These are phyloP conservation scores for Thecaphora thlaspeos DNA, from an alignment of 1,284 basidiomycete genomes.

Conservation along the genomic window DNA sequence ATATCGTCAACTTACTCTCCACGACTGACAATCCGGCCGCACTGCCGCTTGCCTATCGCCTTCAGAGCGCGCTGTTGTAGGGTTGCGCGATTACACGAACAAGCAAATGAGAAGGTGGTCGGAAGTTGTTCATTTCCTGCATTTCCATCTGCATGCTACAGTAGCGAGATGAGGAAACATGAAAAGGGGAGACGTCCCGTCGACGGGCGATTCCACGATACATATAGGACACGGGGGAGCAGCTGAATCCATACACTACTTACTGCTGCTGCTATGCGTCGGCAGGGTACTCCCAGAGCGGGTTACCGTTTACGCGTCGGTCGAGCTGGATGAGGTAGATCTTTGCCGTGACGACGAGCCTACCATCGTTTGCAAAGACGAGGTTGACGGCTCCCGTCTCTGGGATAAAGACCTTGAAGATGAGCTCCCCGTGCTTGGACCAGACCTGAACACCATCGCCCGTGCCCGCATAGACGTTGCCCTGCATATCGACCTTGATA, in stretches of 20 bases:
- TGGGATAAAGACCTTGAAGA: conserved; percentile 7
- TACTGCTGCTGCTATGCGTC: not conserved
- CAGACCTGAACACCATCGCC: conserved; percentile 16
- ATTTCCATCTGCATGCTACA: too few species aligned
- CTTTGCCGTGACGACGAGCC: conserved; percentile 6
- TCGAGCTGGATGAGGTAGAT: conserved; percentile 5
- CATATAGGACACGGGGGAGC: too few species aligned
- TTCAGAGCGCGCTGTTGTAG: conserved; percentile 45
- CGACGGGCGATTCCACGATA: too few species aligned
- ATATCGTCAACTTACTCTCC: conserved; percentile 52
- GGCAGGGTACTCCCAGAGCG: conserved; percentile 4
- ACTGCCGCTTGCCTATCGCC: conserved; percentile 48
- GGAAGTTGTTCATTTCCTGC: too few species aligned
- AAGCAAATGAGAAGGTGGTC: too few species aligned
- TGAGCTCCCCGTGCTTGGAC: not conserved
- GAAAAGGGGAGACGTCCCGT: too few species aligned
- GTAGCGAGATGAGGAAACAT: too few species aligned
- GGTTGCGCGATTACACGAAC: too few species aligned
- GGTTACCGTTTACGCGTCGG: not conserved
- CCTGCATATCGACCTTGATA: conserved; percentile 65
- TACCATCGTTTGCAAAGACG: conserved; percentile 6
- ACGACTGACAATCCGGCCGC: conserved; percentile 57
- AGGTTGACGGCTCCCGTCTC: conserved; percentile 4
- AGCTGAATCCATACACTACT: too few species aligned
- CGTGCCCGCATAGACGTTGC: conserved; percentile 70